Base-by-base conservation (phyloP, 139 green algal species). In the Ulvella scutata region DNA sequence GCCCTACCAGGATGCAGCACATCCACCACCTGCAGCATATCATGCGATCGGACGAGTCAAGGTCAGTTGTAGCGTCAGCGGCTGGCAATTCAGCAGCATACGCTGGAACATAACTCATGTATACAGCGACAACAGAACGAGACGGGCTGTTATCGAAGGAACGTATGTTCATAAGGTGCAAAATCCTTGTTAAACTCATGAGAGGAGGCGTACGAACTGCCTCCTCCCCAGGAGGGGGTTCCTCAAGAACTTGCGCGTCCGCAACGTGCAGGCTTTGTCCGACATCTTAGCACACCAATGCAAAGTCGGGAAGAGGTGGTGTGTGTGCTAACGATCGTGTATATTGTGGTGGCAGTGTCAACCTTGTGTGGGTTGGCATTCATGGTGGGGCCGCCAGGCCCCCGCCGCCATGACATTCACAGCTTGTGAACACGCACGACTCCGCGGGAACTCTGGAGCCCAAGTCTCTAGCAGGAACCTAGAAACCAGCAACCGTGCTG, bases 231-330 rank as follows among this genome's bases (percentile, higher is more conserved):
- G 86, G 72, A 99, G 89, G 38, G 87, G 79, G 87, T 99, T 99
- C 26, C 87, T 97, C 87, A 98, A 94, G 76, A 98, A 97, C 88
- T 98, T 98, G 73, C 93, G 84, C 43, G 93, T 98, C 31, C 93
- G 85, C 79, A 98, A 87, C 31, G 91, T 97, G 85, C 87, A 93
- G 23, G 88, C 86, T 83, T 97, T 97, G 59, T 96, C 90, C 74
- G 86, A 79, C 92, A 97, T 97, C 78, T 76, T 90, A 76, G 59
- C 78, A 37, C 62, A n/a, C 37, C 67, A 43, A 43, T 80, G 38
- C 28, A 40, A 31, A 39, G 67, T 59, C 72, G 77, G 77, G 43
- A 77, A 67, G 33, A 26, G 33, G 51, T 13, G 10, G 33, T n/a
- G 33, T 67, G 13, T 67, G 13, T 26, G 6, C 7, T 9, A 67